Evolutionary conservation across 2,329 filamentous ascomycete species (phyloP).

Genomic region (Elsinoe perseae): DNA sequence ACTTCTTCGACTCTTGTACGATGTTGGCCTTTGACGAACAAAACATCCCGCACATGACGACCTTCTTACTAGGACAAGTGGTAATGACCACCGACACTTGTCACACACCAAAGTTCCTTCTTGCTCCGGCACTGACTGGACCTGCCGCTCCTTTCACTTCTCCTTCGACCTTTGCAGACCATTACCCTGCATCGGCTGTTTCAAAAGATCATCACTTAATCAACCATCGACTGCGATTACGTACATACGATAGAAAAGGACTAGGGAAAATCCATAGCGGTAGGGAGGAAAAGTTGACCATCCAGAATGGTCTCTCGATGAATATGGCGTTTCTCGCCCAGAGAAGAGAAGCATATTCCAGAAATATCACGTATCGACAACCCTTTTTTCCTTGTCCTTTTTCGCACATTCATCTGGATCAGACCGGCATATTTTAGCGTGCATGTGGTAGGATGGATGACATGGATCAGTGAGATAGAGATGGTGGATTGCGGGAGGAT

Average conservation of each 20-base stretch:
- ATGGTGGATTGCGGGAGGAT: neutral
- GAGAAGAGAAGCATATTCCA: neutral
- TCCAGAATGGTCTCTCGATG: neutral
- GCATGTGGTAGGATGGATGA: neutral
- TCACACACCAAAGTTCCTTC: neutral
- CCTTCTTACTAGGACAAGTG: neutral
- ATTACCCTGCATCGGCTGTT: constrained; percentile 6
- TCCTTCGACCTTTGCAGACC: neutral
- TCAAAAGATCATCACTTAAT: constrained; percentile 1
- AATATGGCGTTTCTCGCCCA: neutral
- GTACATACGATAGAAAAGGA: constrained; percentile 16
- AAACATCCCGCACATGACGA: neutral
- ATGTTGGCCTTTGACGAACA: constrained; percentile 10
- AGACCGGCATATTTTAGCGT: constrained; percentile 7
- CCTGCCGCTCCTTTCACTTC: neutral
- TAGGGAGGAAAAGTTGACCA: constrained; percentile 6
- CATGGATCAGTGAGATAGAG: neutral
- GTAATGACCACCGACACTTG: constrained; percentile 12
- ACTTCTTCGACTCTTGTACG: constrained; percentile 6
- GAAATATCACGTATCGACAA: neutral
- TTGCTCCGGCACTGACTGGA: neutral
- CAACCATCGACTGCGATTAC: neutral
- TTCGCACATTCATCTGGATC: constrained; percentile 8
- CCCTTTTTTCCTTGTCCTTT: neutral
- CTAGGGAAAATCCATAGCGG: neutral